A percentile compares a stretch with the other conserved stretches of the same genome.
Evolutionary conservation across 495 filamentous ascomycete species (phyloP).

Genomic region (Annulohypoxylon stygium): DNA sequence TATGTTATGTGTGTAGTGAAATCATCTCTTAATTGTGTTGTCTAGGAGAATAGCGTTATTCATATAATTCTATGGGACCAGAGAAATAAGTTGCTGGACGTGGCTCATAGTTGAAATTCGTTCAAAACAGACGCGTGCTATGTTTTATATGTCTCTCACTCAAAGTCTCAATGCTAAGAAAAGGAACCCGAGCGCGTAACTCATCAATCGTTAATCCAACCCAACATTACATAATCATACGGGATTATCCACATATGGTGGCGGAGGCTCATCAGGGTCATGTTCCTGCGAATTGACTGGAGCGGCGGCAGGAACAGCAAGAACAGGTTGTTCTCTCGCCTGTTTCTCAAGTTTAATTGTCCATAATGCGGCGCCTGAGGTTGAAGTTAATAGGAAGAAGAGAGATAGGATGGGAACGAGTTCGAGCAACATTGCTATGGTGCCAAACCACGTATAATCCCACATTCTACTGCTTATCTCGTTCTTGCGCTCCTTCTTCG

Average conservation of each 20-base stretch:
- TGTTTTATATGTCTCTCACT: background rate
- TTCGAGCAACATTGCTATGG: constrained; percentile 69
- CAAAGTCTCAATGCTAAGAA: background rate
- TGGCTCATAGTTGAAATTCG: too few relatives aligned
- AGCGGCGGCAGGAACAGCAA: background rate
- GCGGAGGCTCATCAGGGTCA: constrained; percentile 49
- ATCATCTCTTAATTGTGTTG: too few relatives aligned
- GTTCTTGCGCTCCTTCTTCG: constrained; percentile 69
- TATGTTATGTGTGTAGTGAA: too few relatives aligned
- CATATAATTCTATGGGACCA: too few relatives aligned
- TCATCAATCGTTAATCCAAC: constrained; percentile 9
- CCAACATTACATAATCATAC: constrained; percentile 39
- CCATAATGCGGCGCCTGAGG: constrained; percentile 88
- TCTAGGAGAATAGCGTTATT: too few relatives aligned
- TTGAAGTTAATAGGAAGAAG: constrained; percentile 85
- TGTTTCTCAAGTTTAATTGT: constrained; percentile 69
- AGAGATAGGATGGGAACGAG: constrained; percentile 88
- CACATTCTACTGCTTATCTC: constrained; percentile 77
- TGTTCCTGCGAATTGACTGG: constrained; percentile 39
- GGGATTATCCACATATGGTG: constrained; percentile 52
- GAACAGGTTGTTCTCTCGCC: constrained; percentile 28
- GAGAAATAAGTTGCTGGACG: too few relatives aligned
- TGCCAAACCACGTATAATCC: constrained; percentile 72
- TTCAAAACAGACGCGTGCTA: too few relatives aligned
- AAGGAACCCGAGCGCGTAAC: background rate